Base-by-base conservation (phyloP, 106 monocot genomes). In the Triglochin maritima region DNA sequence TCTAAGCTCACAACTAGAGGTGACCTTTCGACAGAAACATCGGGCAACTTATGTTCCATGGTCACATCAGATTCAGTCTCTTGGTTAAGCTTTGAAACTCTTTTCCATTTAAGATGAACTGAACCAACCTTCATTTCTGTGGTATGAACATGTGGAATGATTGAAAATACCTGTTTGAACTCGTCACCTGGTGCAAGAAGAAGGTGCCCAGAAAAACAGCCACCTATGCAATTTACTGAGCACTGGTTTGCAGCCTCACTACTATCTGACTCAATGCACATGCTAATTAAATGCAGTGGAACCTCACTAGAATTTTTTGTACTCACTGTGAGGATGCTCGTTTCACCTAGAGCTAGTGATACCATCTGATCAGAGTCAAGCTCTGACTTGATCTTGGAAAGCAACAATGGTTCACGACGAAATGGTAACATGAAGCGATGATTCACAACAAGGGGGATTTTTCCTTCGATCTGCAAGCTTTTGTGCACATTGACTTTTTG, bases 381-480 rank as follows among this genome's bases (percentile, higher is more conserved):
- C 13, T 68, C 47, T 48, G 74, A 62, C 56, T 81, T 88, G 67
- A 86, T 62, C 45, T 75, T 84, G 17, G 88, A 82, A 5, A 92
- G 71, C 53, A 98, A 42, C 55, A 98, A 66, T 46, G 98, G 86
- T 55, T 92, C 98, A 57, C 77, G 59, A 8, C 98, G 83, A 68
- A 92, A 92, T 54, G 88, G 84, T 50, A 77, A 82, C 78, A 92
- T 71, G 64, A 92, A 92, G 17, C 72, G 78, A 58, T 98, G 98
- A 54, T 57, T 80, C 5, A 92, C 69, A 5, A 63, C 61, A 42
- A 92, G 11, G 9, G 98, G 92, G 47, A 71, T 81, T 68, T 92
- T 88, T 14, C 92, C 98, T 79, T 98, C 98, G 71, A 98, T 88
- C 79, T 88, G 98, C 50, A 98, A 79, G 79, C 88, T 98, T 64